Evolutionary conservation across 768 basidiomycete species (phyloP), one percentile per base, ranked within the genome.

Genomic region (Russula earlei): DNA sequence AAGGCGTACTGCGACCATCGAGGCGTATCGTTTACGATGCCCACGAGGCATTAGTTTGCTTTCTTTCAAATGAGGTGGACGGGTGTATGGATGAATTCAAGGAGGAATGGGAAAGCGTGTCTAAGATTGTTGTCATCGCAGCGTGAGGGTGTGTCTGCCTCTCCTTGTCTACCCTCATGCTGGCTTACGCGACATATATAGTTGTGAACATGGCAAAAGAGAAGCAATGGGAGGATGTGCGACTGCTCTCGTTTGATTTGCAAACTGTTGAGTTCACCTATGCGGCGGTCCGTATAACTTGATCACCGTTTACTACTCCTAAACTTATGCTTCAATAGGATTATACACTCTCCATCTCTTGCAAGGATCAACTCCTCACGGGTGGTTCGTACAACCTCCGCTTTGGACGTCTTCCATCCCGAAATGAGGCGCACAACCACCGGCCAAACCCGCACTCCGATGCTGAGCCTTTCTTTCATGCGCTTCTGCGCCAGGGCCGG

Each of bases 111-210:
- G 88, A 89, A 38, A 76, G 87, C 43, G 87, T 95, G 29, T 90
- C 89, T 19, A 94, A 92, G 70, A 91, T 93, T 79, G 89, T 93
- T 12, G 88, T 93, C 25, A 91, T 95, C 53, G 92, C 91, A n/a
- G 12, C 81, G 90, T 57, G 89, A 93, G 73, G 82, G 91, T 89
- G 65, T 55, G 74, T 64, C n/a, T 46, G 11, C 38, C 3, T 42
- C 0, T 22, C 1, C 29, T 31, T 33, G 5, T 20, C 31, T 19
- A 12, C 31, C 11, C 6, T 19, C 19, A n/a, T 46, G 52, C 34
- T 10, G 42, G 43, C 34, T 55, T 17, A 53, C 33, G 40, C 40
- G 43, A 25, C 22, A 24, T n/a, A 10, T 24, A 25, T 42, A 91
- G 92, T 94, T 38, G 87, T 85, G 5, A 84, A 87, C 67, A 87